phyloP scores from a whole-genome alignment of 345 rosid species.

The sweet orange (Citrus sinensis) region DNA sequence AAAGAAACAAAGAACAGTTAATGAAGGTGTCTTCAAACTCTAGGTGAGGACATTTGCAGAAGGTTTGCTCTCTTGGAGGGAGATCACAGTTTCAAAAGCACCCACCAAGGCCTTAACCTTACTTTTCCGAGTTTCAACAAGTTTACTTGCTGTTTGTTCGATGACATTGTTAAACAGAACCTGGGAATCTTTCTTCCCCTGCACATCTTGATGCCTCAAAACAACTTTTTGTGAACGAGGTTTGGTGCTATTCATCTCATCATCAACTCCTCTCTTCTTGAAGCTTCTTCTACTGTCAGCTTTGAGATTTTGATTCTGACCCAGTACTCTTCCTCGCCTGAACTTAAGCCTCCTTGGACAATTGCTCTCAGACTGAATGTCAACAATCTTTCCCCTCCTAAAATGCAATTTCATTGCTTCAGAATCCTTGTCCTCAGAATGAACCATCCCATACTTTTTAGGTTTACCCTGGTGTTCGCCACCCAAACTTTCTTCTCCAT shows the following conservation, averaged over 20 bases:
- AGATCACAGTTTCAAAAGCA: conserved; percentile 93
- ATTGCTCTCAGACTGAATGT: conserved; percentile 43
- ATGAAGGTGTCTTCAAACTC: conserved; percentile 1
- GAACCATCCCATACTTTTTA: conserved; percentile 25
- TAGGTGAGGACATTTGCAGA: conserved; percentile 12
- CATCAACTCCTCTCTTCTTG: conserved; percentile 42
- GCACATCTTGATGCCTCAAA: conserved; percentile 70
- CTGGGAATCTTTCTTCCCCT: conserved; percentile 51
- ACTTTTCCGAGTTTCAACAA: conserved; percentile 74
- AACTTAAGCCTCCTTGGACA: conserved; percentile 65
- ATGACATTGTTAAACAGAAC: conserved; percentile 76
- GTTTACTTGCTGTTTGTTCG: conserved; percentile 91
- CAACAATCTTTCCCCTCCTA: conserved; percentile 64
- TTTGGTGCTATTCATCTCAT: conserved; percentile 13
- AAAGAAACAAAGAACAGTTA: conserved; percentile 5
- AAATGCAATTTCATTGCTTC: conserved; percentile 45
- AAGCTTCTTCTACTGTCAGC: conserved; percentile 34
- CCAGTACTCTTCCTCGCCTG: conserved; percentile 48
- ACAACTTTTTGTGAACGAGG: conserved; percentile 42
- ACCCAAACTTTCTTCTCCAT: conserved; percentile 22
- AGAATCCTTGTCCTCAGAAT: conserved; percentile 24
- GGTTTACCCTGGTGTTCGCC: conserved; percentile 21
- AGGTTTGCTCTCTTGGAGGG: conserved; percentile 62
- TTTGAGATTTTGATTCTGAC: conserved; percentile 34
- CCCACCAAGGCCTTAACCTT: conserved; percentile 97